Base-by-base conservation (phyloP, 441 rosid genomes). In the Gossypium aridum region DNA sequence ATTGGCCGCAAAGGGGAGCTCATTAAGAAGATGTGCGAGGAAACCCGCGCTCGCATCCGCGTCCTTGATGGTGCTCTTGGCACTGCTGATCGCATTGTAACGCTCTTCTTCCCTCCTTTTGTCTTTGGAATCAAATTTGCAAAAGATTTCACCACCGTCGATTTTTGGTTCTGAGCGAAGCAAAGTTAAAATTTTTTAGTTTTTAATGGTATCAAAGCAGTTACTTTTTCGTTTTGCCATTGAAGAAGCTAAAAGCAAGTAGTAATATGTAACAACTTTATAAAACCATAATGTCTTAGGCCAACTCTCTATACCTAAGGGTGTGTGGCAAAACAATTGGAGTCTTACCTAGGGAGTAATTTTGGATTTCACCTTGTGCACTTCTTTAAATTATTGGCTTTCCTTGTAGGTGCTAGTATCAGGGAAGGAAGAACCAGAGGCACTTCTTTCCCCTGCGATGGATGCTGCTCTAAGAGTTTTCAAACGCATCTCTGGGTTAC, bases 351-450 rank as follows among this genome's bases (percentile, higher is more conserved):
- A 26, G 17, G 14, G 16, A 57, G 1, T 23, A 23, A 25, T 60
- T 60, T 34, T 64, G 25, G 23, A 34, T 64, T 64, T 34, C 23
- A 31, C 47, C 19, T 22, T 20, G 2, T 14, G 13, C 13, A 22
- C 12, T 19, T 70, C 19, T 26, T 54, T 54, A 39, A 68, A 26
- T n/a, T 28, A 70, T 31, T 54, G 17, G 3, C 14, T 71, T 81
- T 80, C 23, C 22, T 74, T 63, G 26, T 75, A 92, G 99, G 99
- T 94, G 43, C 69, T 94, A 76, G 84, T 92, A 79, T 83, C 96
- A 28, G 94, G 90, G 22, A 89, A 92, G 79, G 98, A 94, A 83
- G 98, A 91, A 78, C 93, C 87, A 61, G 97, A 91, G 67, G 86
- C 90, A 0, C 79, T 83, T 53, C 73, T 89, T 25, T 92, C 99